Evolutionary conservation across 805 yeast species (phyloP), one percentile per base, ranked within the genome.

Genomic region (Cephaloascus albidus): DNA sequence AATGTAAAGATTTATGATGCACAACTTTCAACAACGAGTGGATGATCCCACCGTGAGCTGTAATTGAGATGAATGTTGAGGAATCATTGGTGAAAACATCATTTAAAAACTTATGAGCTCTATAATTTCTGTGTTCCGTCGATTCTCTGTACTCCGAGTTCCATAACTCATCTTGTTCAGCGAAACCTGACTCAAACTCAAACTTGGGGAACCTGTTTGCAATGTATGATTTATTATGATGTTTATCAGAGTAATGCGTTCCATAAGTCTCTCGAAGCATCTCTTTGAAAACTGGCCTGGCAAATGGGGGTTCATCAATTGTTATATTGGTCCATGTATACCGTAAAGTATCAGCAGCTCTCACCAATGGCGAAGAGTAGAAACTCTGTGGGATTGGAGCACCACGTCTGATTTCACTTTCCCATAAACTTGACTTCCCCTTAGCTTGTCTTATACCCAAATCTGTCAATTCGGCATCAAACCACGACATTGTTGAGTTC

Each of bases 231-330:
- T 60, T 51, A 5, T 63, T 43, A 5, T 63, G 57, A 37, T 71
- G 44, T 46, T 60, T 65, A 48, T 67, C 72, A 44, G 71, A 67
- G 6, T 61, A 52, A 48, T 67, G 71, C 2, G 60, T 60, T 0
- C 72, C 72, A 16, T 58, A 53, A 14, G 68, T 64, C 44, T 67
- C 72, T 28, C 72, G 50, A 34, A 67, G 48, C 39, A 61, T 61
- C 41, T 67, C 72, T 48, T 53, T 51, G 43, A 66, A 62, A 18
- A 51, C 45, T 1, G 69, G 70, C 41, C 46, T 34, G 16, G 36
- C 46, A 16, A 49, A 28, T n/a, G n/a, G n/a, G n/a, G n/a, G n/a
- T 17, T 53, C 52, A 14, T 26, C 14, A 26, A 14, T 10, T 8
- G 6, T 6, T 20, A 54, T 48, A 15, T 49, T 59, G n/a, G 52